A percentile compares a stretch with the other conserved stretches of the same genome.
Conservation (phyloP, 164 flowering plant species). For the Magnolia kwangsiensis region DNA sequence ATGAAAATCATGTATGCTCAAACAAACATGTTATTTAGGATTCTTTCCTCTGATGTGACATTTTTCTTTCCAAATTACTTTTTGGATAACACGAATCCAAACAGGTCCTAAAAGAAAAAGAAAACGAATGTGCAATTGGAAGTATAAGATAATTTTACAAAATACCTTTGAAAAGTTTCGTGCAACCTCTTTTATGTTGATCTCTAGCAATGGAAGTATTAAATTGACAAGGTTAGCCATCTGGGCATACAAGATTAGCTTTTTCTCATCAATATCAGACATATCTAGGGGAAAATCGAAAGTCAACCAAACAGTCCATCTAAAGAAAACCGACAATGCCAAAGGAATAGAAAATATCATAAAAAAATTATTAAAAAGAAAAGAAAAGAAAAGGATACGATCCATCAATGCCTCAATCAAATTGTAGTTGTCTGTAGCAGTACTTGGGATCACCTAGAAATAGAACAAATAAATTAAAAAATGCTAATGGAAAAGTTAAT, state of each 20-base stretch:
- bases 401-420: conserved; percentile 76
- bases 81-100: too few species aligned
- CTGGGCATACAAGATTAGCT: conserved; percentile 81
- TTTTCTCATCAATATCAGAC: conserved; percentile 70
- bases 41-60: too few species aligned
- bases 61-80: too few species aligned
- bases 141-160: not conserved
- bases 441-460: conserved; percentile 51
- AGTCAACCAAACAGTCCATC: conserved; percentile 23
- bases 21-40: too few species aligned
- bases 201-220: conserved; percentile 66
- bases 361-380: conserved; percentile 1
- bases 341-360: too few species aligned
- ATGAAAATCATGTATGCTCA: too few species aligned
- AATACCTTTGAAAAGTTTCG: conserved; percentile 85
- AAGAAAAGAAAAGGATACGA: conserved; percentile 69
- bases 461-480: conserved; percentile 5
- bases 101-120: not conserved
- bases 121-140: not conserved
- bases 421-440: conserved; percentile 61
- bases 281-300: conserved; percentile 48
- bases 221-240: conserved; percentile 90
- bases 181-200: conserved; percentile 73
- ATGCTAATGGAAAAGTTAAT: not conserved
- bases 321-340: not conserved